phyloP scores from a whole-genome alignment of 352 stramenopile genomes.

The Phytophthora brassicae region DNA sequence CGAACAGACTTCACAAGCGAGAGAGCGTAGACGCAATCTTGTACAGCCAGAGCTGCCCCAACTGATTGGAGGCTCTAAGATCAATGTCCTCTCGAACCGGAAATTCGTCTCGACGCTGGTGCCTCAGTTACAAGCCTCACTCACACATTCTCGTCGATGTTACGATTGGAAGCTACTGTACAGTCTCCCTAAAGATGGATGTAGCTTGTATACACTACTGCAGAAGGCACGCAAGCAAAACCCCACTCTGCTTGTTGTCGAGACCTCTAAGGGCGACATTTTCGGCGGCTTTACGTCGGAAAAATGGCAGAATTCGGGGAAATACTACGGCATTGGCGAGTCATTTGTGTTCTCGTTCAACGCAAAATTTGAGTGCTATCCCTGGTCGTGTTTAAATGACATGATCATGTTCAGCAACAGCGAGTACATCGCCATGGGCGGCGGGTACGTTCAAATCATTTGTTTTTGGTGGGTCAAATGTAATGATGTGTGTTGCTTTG shows the following conservation, averaged over 20 bases:
- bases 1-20: slow-evolving; percentile 16
- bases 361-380: slow-evolving; percentile 59
- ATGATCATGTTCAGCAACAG: slow-evolving; percentile 81
- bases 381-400: slow-evolving; percentile 58
- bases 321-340: slow-evolving; percentile 75
- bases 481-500: neutral
- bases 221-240: slow-evolving; percentile 38
- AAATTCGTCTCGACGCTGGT: slow-evolving; percentile 46
- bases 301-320: slow-evolving; percentile 47
- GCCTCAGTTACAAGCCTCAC: slow-evolving; percentile 56
- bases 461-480: neutral
- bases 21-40: slow-evolving; percentile 21
- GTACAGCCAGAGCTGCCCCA: slow-evolving; percentile 37
- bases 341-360: slow-evolving; percentile 74
- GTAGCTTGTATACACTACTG: slow-evolving; percentile 64
- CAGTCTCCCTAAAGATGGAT: slow-evolving; percentile 66
- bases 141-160: slow-evolving; percentile 46
- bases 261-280: slow-evolving; percentile 62
- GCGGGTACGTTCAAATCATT: slow-evolving; percentile 43
- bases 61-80: slow-evolving; percentile 47
- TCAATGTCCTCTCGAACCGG: slow-evolving; percentile 50
- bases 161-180: slow-evolving; percentile 75
- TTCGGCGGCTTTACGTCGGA: slow-evolving; percentile 64
- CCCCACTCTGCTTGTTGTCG: slow-evolving; percentile 58
- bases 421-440: slow-evolving; percentile 71